Conservation (phyloP, 2,329 filamentous ascomycete species). For the Beauveria caledonica region DNA sequence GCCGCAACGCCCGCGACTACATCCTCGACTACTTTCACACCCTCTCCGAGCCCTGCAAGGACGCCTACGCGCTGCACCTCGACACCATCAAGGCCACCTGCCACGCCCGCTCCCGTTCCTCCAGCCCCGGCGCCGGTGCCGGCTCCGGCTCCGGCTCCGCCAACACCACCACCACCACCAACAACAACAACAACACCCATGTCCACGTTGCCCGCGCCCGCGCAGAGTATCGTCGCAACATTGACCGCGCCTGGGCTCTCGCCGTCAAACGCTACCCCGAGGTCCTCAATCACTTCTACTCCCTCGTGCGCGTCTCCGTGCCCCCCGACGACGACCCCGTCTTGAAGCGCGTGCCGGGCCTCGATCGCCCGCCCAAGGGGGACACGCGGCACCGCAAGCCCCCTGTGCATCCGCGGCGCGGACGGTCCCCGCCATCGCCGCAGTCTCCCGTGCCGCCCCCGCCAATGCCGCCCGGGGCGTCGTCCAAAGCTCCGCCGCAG, state of each 20-base stretch:
- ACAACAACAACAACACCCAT: too few relatives aligned
- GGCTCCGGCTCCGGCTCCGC: too few relatives aligned
- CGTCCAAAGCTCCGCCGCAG: too few relatives aligned
- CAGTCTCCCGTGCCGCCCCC: too few relatives aligned
- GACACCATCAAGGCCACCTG: constrained; percentile 48
- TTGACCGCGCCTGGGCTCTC: constrained; percentile 71
- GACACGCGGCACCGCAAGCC: too few relatives aligned
- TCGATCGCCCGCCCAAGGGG: too few relatives aligned
- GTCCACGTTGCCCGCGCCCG: constrained; percentile 40
- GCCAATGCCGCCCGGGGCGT: constrained; percentile 14
- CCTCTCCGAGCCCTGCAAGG: constrained; percentile 53
- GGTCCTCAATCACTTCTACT: constrained; percentile 74
- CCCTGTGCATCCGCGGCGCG: too few relatives aligned
- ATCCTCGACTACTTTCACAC: constrained; percentile 58
- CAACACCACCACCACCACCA: too few relatives aligned
- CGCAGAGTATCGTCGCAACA: constrained; percentile 62
- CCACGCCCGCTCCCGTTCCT: constrained; percentile 48
- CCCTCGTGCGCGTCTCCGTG: constrained; percentile 57
- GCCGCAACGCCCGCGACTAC: constrained; percentile 57
- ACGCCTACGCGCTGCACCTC: constrained; percentile 45
- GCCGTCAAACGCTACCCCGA: constrained; percentile 71
- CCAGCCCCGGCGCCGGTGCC: constrained; percentile 12
- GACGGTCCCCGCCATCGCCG: too few relatives aligned
- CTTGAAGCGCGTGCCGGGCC: constrained; percentile 37
- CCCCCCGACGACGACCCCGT: constrained; percentile 53